A percentile compares a stretch with the other conserved stretches of the same genome.
These are phyloP conservation scores for Ophiostoma pallidulum DNA, from an alignment of 2,329 filamentous ascomycete genomes.

Conservation along the genomic window DNA sequence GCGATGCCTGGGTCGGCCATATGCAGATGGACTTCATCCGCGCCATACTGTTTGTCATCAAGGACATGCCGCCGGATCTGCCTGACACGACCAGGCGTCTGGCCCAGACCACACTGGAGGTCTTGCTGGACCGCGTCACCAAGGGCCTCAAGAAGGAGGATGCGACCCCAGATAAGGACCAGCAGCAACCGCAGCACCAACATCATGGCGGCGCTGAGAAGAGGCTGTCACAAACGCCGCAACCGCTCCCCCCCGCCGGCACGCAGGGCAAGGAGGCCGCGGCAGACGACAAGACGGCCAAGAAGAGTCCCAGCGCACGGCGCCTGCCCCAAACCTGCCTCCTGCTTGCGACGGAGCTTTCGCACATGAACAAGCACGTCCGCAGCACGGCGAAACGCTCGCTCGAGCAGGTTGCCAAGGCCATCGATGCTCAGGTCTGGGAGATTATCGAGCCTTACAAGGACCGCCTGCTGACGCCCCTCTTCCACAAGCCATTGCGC, in stretches of 20 bases:
- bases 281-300: neutral
- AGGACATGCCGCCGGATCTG: slow-evolving; percentile 91
- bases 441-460: slow-evolving; percentile 86
- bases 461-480: slow-evolving; percentile 78
- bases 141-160: slow-evolving; percentile 75
- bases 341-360: slow-evolving; percentile 77
- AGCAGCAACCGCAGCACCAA: neutral
- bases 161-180: slow-evolving; percentile 17
- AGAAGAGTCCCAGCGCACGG: slow-evolving; percentile 27
- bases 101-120: slow-evolving; percentile 73
- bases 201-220: neutral
- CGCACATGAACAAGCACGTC: slow-evolving; percentile 93
- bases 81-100: slow-evolving; percentile 79
- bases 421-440: slow-evolving; percentile 68
- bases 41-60: slow-evolving; percentile 93
- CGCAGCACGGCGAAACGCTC: slow-evolving; percentile 76
- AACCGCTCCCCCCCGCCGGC: slow-evolving; percentile 1
- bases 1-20: slow-evolving; percentile 70
- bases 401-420: slow-evolving; percentile 70
- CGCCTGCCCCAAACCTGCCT: slow-evolving; percentile 61
- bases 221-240: slow-evolving; percentile 4
- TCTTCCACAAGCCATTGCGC: slow-evolving; percentile 89
- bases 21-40: slow-evolving; percentile 83
- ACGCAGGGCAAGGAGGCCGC: neutral
- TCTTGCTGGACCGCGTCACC: slow-evolving; percentile 69